Base-by-base conservation (phyloP, 768 basidiomycete genomes). In the Multifurca ochricompacta region DNA sequence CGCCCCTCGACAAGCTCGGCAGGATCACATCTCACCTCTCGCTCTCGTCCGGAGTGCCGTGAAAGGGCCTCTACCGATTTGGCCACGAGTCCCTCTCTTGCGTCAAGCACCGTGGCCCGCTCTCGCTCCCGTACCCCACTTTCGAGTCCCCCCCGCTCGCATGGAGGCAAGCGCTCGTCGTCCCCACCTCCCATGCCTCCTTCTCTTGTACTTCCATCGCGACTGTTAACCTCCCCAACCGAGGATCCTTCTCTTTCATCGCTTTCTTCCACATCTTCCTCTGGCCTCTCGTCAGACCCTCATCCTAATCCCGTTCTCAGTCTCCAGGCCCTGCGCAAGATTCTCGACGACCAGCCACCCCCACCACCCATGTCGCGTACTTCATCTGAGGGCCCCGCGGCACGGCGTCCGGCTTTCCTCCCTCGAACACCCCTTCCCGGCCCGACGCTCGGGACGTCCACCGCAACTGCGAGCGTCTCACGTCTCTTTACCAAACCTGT, bases 381-480 rank as follows among this genome's bases (percentile, higher is more conserved):
- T 18, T 65, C 62, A 32, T 41, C 56, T 36, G 64, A 65, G 8
- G 62, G 54, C 1, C 66, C 68, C n/a, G 71, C 74, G 53, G 60
- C 74, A 64, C 72, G 55, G 9, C 64, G 66, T 14, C 52, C 74
- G 51, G 27, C 66, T n/a, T 59, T 63, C 66, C 53, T 75, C 65
- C 69, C 68, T 3, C 75, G 78, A 3, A 82, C 85, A 1, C 72
- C 74, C 9, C 78, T 80, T 9, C 60, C 57, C n/a, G 64, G 67
- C 1, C 71, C 83, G 6, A 69, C 74, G 21, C 73, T 77, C 4
- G 74, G 78, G n/a, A 83, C 84, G 4, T 86, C 84, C 3, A 85
- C 73, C 4, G 83, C 88, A 1, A 91, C 88, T 2, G 88, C 87
- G 1, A 85, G 82, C 27, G 74, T 91, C 44, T 87, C 86, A 21